Evolutionary conservation across 768 basidiomycete species (phyloP).

Genomic region (Russula vinacea): DNA sequence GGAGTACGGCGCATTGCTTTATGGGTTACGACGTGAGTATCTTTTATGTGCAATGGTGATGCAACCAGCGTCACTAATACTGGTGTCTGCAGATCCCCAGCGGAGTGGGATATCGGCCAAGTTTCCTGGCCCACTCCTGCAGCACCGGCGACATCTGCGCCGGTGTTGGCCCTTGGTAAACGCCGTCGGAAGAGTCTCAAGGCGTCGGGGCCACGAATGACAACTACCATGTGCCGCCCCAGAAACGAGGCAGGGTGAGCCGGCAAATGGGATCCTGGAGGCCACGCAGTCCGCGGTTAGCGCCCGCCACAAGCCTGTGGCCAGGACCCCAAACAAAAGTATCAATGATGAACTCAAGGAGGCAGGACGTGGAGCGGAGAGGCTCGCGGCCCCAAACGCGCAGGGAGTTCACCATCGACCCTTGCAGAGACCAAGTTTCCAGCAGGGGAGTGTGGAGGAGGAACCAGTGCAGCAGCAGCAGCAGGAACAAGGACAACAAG

Average conservation of each 20-base stretch:
- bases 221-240: neutral
- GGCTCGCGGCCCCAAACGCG: neutral
- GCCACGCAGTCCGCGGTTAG: neutral
- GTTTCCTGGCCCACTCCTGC: too few species aligned
- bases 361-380: conserved; percentile 7
- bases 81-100: too few species aligned
- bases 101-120: too few species aligned
- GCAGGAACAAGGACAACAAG: too few species aligned
- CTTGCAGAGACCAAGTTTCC: neutral
- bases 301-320: neutral
- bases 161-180: neutral
- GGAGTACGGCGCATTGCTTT: too few species aligned
- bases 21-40: too few species aligned
- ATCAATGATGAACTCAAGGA: neutral
- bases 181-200: neutral
- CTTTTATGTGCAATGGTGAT: too few species aligned
- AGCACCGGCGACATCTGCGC: neutral
- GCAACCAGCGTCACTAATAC: too few species aligned
- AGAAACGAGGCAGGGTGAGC: neutral
- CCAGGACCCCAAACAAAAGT: neutral
- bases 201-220: neutral
- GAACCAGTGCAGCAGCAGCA: neutral
- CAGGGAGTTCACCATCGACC: neutral
- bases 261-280: neutral
- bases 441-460: neutral